Conservation (phyloP, 139 green algal genomes). For the Eudorina sp. region DNA sequence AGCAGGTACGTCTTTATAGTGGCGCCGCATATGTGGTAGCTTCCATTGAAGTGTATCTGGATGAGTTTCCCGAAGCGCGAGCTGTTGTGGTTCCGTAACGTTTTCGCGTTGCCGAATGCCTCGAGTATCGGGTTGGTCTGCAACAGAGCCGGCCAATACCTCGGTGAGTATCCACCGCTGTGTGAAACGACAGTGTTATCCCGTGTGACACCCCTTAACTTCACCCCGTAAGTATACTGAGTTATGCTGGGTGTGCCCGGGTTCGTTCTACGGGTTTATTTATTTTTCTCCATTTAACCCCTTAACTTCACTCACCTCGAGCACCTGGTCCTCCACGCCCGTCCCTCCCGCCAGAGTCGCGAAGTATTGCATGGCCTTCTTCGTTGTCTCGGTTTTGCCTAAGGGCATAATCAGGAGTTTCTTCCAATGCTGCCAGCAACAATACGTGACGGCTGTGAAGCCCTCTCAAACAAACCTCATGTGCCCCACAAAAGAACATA, state of each 20-base stretch:
- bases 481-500: neutral
- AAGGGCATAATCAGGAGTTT: too few relatives aligned
- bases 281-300: too few relatives aligned
- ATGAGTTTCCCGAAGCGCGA: constrained; percentile 95
- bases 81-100: constrained; percentile 95
- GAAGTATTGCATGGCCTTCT: constrained; percentile 96
- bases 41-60: constrained; percentile 86
- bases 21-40: constrained; percentile 80
- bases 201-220: too few relatives aligned
- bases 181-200: too few relatives aligned
- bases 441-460: too few relatives aligned
- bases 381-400: constrained; percentile 98
- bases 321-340: constrained; percentile 79
- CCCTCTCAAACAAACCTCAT: too few relatives aligned
- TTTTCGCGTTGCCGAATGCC: constrained; percentile 97
- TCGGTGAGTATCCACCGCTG: too few relatives aligned
- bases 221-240: too few relatives aligned
- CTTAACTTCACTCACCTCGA: constrained; percentile 57
- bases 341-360: constrained; percentile 82
- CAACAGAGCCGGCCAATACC: too few relatives aligned
- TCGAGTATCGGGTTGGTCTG: constrained; percentile 95
- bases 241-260: too few relatives aligned
- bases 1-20: constrained; percentile 94
- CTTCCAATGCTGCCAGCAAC: too few relatives aligned
- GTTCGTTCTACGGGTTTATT: too few relatives aligned